phyloP scores from a whole-genome alignment of 768 basidiomycete genomes.

The Fistulinella prunicolor region DNA sequence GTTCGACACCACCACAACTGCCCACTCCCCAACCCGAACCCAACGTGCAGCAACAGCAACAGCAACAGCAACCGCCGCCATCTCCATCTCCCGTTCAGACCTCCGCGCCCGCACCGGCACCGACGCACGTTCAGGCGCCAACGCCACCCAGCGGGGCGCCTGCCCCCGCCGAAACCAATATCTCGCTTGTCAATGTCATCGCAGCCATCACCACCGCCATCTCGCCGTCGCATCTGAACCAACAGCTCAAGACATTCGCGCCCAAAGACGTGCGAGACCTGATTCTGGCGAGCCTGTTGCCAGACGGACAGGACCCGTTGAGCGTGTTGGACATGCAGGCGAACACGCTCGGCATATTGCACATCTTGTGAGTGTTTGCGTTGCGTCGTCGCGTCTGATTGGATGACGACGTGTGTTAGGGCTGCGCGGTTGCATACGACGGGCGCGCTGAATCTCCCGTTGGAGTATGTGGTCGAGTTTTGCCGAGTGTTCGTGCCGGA shows the following conservation, averaged over 20 bases:
- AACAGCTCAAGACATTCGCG: constrained; percentile 43
- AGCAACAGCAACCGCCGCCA: too few relatives aligned
- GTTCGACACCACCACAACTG: constrained; percentile 24
- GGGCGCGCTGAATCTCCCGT: constrained; percentile 39
- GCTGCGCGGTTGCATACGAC: constrained; percentile 53
- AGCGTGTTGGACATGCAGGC: constrained; percentile 48
- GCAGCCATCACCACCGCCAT: constrained; percentile 44
- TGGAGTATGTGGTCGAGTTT: constrained; percentile 50
- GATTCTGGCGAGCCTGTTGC: constrained; percentile 50
- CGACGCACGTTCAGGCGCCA: neutral
- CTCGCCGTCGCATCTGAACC: constrained; percentile 38
- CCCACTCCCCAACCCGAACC: constrained; percentile 14
- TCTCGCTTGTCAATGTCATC: constrained; percentile 41
- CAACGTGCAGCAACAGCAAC: constrained; percentile 15
- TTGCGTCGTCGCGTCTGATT: neutral
- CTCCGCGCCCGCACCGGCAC: too few relatives aligned
- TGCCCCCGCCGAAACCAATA: neutral
- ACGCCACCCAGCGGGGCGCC: neutral
- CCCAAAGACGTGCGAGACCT: constrained; percentile 58
- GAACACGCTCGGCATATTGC: constrained; percentile 66
- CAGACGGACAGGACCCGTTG: constrained; percentile 68
- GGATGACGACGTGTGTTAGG: constrained; percentile 31
- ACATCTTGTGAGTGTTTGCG: constrained; percentile 58
- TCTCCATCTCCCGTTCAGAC: neutral
- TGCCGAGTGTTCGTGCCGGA: constrained; percentile 60